A percentile compares a stretch with the other conserved stretches of the same genome.
Evolutionary conservation across 2,329 filamentous ascomycete genomes (phyloP).

Genomic region (Fusarium sublunatum): DNA sequence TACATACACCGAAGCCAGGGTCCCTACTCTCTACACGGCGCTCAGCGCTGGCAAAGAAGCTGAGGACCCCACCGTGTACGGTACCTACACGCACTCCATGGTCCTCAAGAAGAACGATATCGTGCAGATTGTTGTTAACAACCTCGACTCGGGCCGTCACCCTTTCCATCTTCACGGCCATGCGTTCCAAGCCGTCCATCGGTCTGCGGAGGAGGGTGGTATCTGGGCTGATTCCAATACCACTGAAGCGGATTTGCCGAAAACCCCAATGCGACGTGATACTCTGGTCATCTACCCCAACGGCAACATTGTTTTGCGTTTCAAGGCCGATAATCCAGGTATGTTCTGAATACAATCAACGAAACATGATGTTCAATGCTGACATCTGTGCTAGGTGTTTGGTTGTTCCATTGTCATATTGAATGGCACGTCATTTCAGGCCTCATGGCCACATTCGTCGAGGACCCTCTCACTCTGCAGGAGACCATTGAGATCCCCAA

Average conservation of each 20-base stretch:
- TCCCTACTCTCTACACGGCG: conserved; percentile 82
- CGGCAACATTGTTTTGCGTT: conserved; percentile 76
- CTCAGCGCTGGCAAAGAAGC: conserved; percentile 71
- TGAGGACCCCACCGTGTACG: conserved; percentile 71
- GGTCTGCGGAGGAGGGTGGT: conserved; percentile 68
- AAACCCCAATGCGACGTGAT: conserved; percentile 74
- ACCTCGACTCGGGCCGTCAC: conserved; percentile 76
- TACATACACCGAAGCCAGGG: conserved; percentile 78
- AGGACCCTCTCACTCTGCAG: conserved; percentile 73
- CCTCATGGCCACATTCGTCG: conserved; percentile 72
- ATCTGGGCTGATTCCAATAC: conserved; percentile 59
- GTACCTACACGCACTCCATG: conserved; percentile 72
- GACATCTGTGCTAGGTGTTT: conserved; percentile 59
- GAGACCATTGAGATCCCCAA: conserved; percentile 68
- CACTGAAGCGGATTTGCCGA: conserved; percentile 60
- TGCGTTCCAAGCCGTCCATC: conserved; percentile 75
- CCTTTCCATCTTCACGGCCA: conserved; percentile 86
- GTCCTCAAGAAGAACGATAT: conserved; percentile 74
- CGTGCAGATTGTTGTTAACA: conserved; percentile 80
- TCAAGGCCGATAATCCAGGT: conserved; percentile 74
- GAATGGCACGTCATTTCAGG: conserved; percentile 80
- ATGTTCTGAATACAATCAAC: conserved; percentile 27
- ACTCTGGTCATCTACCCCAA: conserved; percentile 73
- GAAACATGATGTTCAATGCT: neutral
- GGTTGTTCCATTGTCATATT: conserved; percentile 84